Evolutionary conservation across 345 rosid genomes (phyloP).

Genomic region (Linum lewisii): DNA sequence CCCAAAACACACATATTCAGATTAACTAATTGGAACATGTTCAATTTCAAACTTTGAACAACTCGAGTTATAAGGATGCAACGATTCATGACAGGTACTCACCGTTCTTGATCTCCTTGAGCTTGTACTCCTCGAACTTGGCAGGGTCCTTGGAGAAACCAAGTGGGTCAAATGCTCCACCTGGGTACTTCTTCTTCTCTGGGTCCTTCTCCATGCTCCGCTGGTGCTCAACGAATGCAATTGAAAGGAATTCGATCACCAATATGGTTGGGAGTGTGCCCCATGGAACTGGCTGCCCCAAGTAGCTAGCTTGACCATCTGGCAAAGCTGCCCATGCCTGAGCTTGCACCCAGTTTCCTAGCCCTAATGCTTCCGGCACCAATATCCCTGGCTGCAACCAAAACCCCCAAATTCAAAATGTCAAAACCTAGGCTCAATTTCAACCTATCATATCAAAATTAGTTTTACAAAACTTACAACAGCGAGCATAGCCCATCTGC

Average conservation of each 20-base stretch:
- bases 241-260: conserved; percentile 74
- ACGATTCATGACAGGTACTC: too few relatives aligned
- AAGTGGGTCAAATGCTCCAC: conserved; percentile 93
- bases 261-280: conserved; percentile 84
- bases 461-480: conserved; percentile 54
- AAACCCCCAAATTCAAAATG: neutral
- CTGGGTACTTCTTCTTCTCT: conserved; percentile 94
- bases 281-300: conserved; percentile 96
- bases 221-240: conserved; percentile 93
- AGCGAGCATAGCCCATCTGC: conserved; percentile 99
- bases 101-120: conserved; percentile 95
- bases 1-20: too few relatives aligned
- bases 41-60: too few relatives aligned
- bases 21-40: too few relatives aligned
- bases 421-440: neutral
- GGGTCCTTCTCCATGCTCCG: conserved; percentile 97
- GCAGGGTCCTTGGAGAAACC: conserved; percentile 94
- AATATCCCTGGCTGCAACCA: conserved; percentile 72
- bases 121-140: conserved; percentile 82
- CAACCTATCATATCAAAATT: too few relatives aligned
- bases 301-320: conserved; percentile 94
- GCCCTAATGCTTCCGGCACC: conserved; percentile 86
- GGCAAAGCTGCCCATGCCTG: conserved; percentile 97
- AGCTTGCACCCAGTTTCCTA: conserved; percentile 98
- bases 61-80: too few relatives aligned